A percentile compares a stretch with the other conserved stretches of the same genome.
Evolutionary conservation across 345 rosid species (phyloP).

Genomic region (Boechera divaricarpa): DNA sequence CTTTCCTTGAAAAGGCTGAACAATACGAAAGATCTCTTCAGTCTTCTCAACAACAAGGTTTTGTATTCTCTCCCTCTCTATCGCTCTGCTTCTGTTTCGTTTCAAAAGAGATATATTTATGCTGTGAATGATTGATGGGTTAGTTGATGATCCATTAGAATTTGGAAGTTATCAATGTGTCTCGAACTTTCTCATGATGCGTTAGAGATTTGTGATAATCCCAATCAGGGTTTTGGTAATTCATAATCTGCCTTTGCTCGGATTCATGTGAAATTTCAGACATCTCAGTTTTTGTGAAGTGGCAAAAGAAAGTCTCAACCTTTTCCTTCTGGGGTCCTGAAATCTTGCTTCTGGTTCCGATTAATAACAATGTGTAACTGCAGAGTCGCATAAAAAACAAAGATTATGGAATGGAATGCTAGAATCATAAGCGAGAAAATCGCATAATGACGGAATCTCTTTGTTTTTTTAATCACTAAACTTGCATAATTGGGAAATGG

Average conservation of each 20-base stretch:
- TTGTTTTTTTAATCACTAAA: background rate
- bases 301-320: background rate
- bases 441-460: background rate
- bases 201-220: background rate
- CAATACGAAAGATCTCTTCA: slow-evolving; percentile 44
- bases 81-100: slow-evolving; percentile 1
- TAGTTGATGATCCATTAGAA: background rate
- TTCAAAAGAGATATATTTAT: background rate
- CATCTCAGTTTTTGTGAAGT: background rate
- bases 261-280: background rate
- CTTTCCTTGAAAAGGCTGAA: slow-evolving; percentile 64
- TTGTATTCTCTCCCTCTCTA: background rate
- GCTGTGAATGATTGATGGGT: background rate
- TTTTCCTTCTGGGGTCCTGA: background rate
- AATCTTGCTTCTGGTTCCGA: slow-evolving; percentile 7
- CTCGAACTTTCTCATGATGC: background rate
- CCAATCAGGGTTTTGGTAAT: background rate
- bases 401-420: no score
- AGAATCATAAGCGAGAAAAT: no score
- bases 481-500: background rate
- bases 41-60: slow-evolving; percentile 41
- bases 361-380: background rate
- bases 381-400: background rate
- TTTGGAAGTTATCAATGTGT: slow-evolving; percentile 5
- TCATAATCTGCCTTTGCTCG: background rate